phyloP scores from a whole-genome alignment of 2,329 filamentous ascomycete genomes.

The Penicillium sp. region DNA sequence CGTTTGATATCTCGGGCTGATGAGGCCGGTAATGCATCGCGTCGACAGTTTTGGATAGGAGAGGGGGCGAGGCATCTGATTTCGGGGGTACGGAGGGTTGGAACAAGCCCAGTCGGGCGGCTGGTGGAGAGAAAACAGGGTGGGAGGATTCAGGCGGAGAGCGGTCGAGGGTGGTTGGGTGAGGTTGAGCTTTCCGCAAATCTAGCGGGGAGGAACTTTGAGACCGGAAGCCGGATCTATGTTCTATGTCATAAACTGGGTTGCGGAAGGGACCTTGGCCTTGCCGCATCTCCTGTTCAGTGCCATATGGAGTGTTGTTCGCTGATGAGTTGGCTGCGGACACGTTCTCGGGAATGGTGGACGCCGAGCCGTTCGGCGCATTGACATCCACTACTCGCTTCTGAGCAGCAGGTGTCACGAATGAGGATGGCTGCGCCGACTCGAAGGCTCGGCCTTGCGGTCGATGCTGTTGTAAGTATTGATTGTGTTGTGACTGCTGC shows the following conservation, averaged over 20 bases:
- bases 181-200: conserved; percentile 37
- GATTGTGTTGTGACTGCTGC: conserved; percentile 44
- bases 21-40: conserved; percentile 28
- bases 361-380: conserved; percentile 44
- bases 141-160: conserved; percentile 23
- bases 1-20: conserved; percentile 25
- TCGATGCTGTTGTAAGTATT: conserved; percentile 40
- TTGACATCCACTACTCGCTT: conserved; percentile 42
- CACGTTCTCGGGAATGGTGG: conserved; percentile 44
- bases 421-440: conserved; percentile 33
- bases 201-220: conserved; percentile 39
- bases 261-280: conserved; percentile 25
- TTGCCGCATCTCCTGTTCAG: conserved; percentile 32
- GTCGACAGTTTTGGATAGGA: conserved; percentile 30
- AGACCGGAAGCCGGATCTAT: conserved; percentile 35
- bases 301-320: conserved; percentile 42
- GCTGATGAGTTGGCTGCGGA: conserved; percentile 42
- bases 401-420: conserved; percentile 43
- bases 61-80: conserved; percentile 30
- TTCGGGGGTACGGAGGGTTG: conserved; percentile 26
- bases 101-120: conserved; percentile 35
- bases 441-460: conserved; percentile 33
- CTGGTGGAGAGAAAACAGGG: conserved; percentile 32
- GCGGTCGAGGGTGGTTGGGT: conserved; percentile 25
- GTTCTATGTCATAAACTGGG: conserved; percentile 34